A percentile compares a stretch with the other conserved stretches of the same genome.
phyloP scores from a whole-genome alignment of 2,329 filamentous ascomycete species.

The Venturia oleaginea region DNA sequence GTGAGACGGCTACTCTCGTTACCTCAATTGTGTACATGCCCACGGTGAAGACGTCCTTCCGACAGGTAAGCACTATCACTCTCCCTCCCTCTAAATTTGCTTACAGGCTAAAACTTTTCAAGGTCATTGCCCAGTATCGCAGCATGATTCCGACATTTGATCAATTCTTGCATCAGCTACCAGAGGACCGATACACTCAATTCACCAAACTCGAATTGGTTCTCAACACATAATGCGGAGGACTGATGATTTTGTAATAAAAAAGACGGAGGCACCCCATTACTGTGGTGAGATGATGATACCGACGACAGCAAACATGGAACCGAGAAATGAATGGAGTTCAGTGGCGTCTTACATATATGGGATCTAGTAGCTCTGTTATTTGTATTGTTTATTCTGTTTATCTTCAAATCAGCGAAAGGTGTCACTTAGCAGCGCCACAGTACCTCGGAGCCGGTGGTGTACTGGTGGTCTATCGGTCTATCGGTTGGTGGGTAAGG shows the following conservation, averaged over 20 bases:
- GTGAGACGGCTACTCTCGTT: conserved; percentile 56
- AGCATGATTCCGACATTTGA: conserved; percentile 46
- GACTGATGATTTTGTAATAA: neutral
- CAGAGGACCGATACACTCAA: neutral
- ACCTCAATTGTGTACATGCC: conserved; percentile 29
- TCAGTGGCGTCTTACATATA: conserved; percentile 2
- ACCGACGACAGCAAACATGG: neutral
- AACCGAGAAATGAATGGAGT: neutral
- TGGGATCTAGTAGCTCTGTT: neutral
- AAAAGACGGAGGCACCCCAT: neutral
- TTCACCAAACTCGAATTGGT: neutral
- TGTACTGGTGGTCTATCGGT: neutral
- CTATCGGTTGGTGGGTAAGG: neutral
- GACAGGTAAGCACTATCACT: conserved; percentile 51
- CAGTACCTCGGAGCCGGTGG: neutral
- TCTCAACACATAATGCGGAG: neutral
- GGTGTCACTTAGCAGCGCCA: neutral
- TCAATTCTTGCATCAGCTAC: conserved; percentile 32
- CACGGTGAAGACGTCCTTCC: conserved; percentile 56
- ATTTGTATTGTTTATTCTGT: neutral
- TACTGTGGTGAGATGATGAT: neutral
- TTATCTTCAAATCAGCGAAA: neutral
- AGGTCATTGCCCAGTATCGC: conserved; percentile 47
- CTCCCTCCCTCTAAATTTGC: neutral
- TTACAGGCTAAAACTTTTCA: conserved; percentile 5